A percentile compares a stretch with the other conserved stretches of the same genome.
Conservation (phyloP, 2,329 filamentous ascomycete genomes). For the Dactylellina drechsleri region DNA sequence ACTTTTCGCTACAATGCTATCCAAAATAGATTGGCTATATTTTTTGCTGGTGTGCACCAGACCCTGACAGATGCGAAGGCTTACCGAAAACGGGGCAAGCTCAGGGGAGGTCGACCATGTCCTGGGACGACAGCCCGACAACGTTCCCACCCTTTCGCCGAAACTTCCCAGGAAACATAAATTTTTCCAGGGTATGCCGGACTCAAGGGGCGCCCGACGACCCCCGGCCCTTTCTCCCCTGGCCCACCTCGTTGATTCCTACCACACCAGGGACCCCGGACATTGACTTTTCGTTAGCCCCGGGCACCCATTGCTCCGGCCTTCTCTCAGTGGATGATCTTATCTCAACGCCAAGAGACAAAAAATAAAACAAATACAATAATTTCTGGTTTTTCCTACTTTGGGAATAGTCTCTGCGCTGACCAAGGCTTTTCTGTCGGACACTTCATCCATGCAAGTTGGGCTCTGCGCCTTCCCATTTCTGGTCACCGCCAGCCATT, state of each 20-base stretch:
- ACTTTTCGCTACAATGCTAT: constrained; percentile 41
- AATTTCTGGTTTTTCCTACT: constrained; percentile 16
- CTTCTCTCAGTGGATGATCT: constrained; percentile 24
- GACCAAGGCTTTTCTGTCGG: constrained; percentile 7
- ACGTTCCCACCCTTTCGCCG: background rate
- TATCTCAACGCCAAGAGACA: constrained; percentile 31
- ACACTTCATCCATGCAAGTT: constrained; percentile 37
- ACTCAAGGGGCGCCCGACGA: background rate
- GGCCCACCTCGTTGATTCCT: background rate
- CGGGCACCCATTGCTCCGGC: background rate
- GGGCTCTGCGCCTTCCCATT: constrained; percentile 28
- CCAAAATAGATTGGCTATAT: constrained; percentile 34
- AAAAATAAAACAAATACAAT: constrained; percentile 9
- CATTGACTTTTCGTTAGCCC: background rate
- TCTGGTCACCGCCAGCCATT: constrained; percentile 50
- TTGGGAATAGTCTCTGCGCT: constrained; percentile 24
- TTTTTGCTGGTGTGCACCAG: constrained; percentile 23
- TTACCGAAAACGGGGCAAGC: constrained; percentile 35
- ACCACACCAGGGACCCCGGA: constrained; percentile 1
- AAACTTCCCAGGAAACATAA: background rate
- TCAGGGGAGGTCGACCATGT: constrained; percentile 22
- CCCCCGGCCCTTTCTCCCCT: background rate
- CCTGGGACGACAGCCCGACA: constrained; percentile 19
- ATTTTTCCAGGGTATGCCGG: no score
- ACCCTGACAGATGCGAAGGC: constrained; percentile 11